Evolutionary conservation across 805 yeast species (phyloP).

Genomic region (Yamadazyma sp.): DNA sequence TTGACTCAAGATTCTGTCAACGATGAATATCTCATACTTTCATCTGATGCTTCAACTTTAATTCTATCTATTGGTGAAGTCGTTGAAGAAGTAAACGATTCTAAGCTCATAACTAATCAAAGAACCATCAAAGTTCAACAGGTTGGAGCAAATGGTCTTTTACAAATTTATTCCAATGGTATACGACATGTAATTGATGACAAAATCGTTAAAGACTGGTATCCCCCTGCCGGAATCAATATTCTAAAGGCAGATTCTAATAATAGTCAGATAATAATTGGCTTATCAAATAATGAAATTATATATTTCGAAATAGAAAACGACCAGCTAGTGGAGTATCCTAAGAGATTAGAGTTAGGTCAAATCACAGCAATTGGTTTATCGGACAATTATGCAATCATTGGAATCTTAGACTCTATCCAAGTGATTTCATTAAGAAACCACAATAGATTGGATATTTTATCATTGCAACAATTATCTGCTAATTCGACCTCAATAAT

Average conservation of each 20-base stretch:
- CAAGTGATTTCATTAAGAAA: conserved; percentile 63
- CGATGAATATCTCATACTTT: conserved; percentile 65
- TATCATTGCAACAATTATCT: conserved; percentile 65
- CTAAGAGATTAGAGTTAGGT: conserved; percentile 52
- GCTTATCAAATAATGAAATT: conserved; percentile 68
- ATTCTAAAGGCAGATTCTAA: conserved; percentile 62
- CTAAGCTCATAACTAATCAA: conserved; percentile 54
- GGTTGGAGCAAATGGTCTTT: conserved; percentile 58
- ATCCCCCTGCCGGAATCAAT: conserved; percentile 72
- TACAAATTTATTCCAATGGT: conserved; percentile 74
- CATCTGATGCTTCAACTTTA: conserved; percentile 59
- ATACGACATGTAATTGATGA: conserved; percentile 48
- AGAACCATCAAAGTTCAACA: conserved; percentile 68
- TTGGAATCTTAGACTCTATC: conserved; percentile 72
- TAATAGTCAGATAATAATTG: conserved; percentile 64
- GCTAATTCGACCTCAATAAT: conserved; percentile 36
- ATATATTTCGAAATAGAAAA: conserved; percentile 79
- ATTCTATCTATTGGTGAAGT: conserved; percentile 77
- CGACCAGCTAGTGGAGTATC: conserved; percentile 69
- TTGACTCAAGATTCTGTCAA: conserved; percentile 38
- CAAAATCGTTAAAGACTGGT: conserved; percentile 62
- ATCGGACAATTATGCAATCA: conserved; percentile 53
- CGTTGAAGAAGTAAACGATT: conserved; percentile 69
- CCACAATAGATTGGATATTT: conserved; percentile 54
- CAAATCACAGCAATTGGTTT: conserved; percentile 45